These are phyloP conservation scores for Pseudohyphozyma bogoriensis DNA, from an alignment of 768 basidiomycete species.

Conservation along the genomic window DNA sequence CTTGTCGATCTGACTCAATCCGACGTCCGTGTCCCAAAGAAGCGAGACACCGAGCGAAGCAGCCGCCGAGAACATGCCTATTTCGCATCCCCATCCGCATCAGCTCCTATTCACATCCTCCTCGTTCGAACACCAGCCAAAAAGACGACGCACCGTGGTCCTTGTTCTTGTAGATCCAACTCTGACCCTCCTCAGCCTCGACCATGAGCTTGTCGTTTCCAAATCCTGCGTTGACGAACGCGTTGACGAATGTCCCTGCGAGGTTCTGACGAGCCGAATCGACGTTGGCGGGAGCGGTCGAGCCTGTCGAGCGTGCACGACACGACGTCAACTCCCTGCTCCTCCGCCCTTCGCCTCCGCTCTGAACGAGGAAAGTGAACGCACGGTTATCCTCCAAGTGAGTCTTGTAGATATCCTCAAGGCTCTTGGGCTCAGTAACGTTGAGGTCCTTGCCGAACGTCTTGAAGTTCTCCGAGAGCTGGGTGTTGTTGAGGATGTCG, in stretches of 20 bases:
- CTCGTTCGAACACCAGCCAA: not conserved
- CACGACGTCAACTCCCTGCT: not conserved
- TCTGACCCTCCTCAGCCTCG: constrained; percentile 85
- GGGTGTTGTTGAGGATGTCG: constrained; percentile 75
- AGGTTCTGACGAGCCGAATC: constrained; percentile 91
- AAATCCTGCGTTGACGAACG: constrained; percentile 96
- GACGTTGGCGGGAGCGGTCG: constrained; percentile 63
- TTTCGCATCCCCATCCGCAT: not conserved
- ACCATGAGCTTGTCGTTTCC: constrained; percentile 99
- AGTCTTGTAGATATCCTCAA: constrained; percentile 95
- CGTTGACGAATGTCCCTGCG: constrained; percentile 95
- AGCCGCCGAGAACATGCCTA: constrained; percentile 91
- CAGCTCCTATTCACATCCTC: not conserved
- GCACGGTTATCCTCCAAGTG: constrained; percentile 82
- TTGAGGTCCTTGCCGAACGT: constrained; percentile 90
- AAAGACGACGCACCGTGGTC: constrained; percentile 60
- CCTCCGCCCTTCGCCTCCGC: not conserved
- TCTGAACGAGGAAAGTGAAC: constrained; percentile 27
- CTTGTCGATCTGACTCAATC: constrained; percentile 88
- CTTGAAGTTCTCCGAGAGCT: constrained; percentile 71
- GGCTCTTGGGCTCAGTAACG: constrained; percentile 73
- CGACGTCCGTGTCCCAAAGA: constrained; percentile 92
- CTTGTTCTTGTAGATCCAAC: constrained; percentile 99
- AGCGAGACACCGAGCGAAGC: constrained; percentile 87
- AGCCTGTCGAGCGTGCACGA: not conserved